Conservation (phyloP, 2,329 filamentous ascomycete genomes). For the Paraconiothyrium brasiliense region DNA sequence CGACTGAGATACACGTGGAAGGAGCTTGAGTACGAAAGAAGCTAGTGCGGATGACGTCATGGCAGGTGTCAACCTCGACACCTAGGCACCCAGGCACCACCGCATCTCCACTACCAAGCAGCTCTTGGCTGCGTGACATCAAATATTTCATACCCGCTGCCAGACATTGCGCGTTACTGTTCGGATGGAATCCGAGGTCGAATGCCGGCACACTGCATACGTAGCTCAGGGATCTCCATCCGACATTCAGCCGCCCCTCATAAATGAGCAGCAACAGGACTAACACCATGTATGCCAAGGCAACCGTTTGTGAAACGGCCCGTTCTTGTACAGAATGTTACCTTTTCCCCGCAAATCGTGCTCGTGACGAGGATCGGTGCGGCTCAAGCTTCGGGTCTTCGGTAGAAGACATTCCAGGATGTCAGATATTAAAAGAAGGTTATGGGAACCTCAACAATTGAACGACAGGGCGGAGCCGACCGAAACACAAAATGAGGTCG, state of each 20-base stretch:
- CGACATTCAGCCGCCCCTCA: slow-evolving; percentile 7
- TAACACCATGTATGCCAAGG: slow-evolving; percentile 10
- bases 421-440: not conserved
- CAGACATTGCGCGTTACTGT: not conserved
- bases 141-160: not conserved
- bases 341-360: not conserved
- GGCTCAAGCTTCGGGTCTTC: not conserved
- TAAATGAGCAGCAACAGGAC: slow-evolving; percentile 2
- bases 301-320: slow-evolving; percentile 4
- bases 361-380: slow-evolving; percentile 3
- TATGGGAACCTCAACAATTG: not conserved
- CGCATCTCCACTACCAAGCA: not conserved
- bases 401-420: not conserved
- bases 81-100: not conserved
- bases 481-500: not conserved
- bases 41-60: not conserved
- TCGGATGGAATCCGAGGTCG: not conserved
- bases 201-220: not conserved
- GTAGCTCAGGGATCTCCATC: slow-evolving; percentile 1
- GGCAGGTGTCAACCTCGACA: not conserved
- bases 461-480: not conserved
- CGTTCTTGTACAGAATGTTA: not conserved
- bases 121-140: not conserved
- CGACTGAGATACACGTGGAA: not conserved
- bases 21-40: not conserved